Evolutionary conservation across 805 yeast genomes (phyloP).

Genomic region (Sporopachydermia lactativora): DNA sequence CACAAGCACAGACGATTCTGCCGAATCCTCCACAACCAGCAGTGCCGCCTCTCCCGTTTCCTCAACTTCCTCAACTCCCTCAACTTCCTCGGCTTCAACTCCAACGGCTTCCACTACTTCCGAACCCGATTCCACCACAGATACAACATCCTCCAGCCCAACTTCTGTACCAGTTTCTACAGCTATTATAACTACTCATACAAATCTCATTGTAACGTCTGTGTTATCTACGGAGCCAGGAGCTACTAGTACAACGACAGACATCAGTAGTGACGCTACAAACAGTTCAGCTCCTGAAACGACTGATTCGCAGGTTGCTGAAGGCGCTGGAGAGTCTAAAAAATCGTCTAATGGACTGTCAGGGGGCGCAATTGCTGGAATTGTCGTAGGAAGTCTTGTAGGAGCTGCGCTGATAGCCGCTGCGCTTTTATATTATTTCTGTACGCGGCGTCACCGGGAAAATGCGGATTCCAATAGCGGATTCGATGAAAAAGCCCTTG

Average conservation of each 20-base stretch:
- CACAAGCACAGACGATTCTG: too few species aligned
- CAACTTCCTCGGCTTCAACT: background rate
- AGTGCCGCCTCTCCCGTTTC: background rate
- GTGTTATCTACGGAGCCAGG: background rate
- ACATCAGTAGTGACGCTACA: background rate
- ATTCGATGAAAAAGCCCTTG: constrained; percentile 1
- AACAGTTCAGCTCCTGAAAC: background rate
- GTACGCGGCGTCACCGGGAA: background rate
- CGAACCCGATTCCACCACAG: too few species aligned
- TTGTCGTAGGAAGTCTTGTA: background rate
- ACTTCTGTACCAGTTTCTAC: too few species aligned
- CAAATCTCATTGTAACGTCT: background rate
- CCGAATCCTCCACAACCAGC: background rate
- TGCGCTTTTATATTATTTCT: background rate
- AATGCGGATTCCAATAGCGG: background rate
- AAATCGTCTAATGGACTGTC: background rate
- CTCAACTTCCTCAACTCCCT: background rate
- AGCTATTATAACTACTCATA: background rate
- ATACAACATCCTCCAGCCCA: too few species aligned
- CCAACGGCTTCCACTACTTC: background rate
- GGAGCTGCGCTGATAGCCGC: background rate
- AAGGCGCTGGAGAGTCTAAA: background rate
- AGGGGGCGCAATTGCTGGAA: background rate
- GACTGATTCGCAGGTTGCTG: too few species aligned
- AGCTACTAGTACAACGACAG: background rate